Evolutionary conservation across 371 early-diverging fungal genomes (phyloP).

Genomic region (Rhizopus microsporus): DNA sequence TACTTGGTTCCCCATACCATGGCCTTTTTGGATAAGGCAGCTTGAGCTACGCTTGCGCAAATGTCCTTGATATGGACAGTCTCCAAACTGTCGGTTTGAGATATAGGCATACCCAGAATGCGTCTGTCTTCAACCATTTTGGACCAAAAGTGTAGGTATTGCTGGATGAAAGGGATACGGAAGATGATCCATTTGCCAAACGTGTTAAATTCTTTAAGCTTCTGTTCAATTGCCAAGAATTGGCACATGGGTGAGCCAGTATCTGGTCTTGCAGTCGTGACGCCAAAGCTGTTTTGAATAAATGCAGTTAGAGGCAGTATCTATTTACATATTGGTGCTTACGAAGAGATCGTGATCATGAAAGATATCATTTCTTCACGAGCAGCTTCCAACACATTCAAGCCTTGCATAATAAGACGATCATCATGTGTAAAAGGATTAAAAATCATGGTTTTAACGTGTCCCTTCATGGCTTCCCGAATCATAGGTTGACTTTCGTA

Average conservation of each 20-base stretch:
- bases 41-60: constrained; percentile 9
- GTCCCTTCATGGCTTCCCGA: constrained; percentile 6
- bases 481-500: constrained; percentile 14
- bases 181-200: constrained; percentile 14
- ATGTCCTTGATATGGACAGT: constrained; percentile 26
- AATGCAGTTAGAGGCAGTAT: not conserved
- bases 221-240: constrained; percentile 5
- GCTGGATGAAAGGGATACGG: constrained; percentile 26
- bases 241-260: not conserved
- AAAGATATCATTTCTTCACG: constrained; percentile 7
- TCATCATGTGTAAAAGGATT: constrained; percentile 2
- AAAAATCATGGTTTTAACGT: constrained; percentile 13
- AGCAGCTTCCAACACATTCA: constrained; percentile 15
- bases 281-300: constrained; percentile 1
- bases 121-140: constrained; percentile 22
- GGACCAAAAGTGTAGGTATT: constrained; percentile 26
- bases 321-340: not conserved
- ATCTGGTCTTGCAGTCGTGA: not conserved
- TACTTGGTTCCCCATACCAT: not conserved
- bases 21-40: constrained; percentile 10
- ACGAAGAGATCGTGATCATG: constrained; percentile 19
- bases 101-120: constrained; percentile 19
- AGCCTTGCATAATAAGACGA: constrained; percentile 2
- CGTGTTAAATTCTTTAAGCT: constrained; percentile 1
- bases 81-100: constrained; percentile 6